These are phyloP conservation scores for Cicer yamashitae DNA, from an alignment of 306 rosid genomes.

Conservation along the genomic window DNA sequence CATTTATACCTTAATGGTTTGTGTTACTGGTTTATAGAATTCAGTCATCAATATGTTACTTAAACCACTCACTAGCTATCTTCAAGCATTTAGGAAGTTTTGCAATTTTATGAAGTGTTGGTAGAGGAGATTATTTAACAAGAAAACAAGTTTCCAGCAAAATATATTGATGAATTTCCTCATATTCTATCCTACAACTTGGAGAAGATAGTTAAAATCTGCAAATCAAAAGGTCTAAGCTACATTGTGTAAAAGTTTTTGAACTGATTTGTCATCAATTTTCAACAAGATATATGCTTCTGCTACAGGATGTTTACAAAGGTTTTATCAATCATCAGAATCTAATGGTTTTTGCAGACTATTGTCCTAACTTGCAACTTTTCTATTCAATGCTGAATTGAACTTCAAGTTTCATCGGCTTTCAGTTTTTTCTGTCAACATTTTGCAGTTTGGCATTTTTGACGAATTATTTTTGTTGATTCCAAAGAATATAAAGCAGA, in stretches of 20 bases:
- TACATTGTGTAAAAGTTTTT: too few species aligned
- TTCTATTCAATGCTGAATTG: too few species aligned
- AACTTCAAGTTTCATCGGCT: not conserved
- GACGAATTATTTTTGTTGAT: not conserved
- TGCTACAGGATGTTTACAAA: not conserved
- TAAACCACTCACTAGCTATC: too few species aligned
- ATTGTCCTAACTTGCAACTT: not conserved
- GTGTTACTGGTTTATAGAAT: too few species aligned
- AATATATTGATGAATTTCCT: not conserved
- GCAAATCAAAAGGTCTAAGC: too few species aligned
- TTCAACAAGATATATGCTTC: too few species aligned
- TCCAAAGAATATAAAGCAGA: not conserved
- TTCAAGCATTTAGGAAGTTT: too few species aligned
- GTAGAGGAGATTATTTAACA: too few species aligned
- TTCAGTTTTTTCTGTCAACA: not conserved
- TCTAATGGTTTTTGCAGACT: not conserved
- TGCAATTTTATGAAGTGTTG: too few species aligned
- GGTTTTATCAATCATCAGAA: not conserved
- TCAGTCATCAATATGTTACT: too few species aligned
- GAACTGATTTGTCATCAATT: too few species aligned
- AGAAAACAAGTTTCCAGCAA: not conserved
- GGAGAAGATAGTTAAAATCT: not conserved
- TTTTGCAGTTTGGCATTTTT: not conserved
- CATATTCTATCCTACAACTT: not conserved
- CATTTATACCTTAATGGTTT: too few species aligned